Evolutionary conservation across 352 stramenopile genomes (phyloP).

Genomic region (Globisporangium paroecandrum): DNA sequence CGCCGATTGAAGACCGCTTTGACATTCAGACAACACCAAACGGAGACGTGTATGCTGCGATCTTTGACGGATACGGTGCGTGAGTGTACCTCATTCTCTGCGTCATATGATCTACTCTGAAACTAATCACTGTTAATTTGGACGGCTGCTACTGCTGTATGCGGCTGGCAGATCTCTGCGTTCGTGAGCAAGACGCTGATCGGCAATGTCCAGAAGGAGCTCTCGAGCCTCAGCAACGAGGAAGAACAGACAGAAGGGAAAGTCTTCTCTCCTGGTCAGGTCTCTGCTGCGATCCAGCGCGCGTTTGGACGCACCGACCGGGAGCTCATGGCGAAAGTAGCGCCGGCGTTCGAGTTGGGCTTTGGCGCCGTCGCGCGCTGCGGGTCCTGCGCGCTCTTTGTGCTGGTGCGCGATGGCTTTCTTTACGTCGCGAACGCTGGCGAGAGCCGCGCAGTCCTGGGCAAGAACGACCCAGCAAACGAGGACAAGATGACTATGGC

Average conservation of each 20-base stretch:
- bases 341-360: conserved; percentile 82
- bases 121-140: not conserved
- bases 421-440: conserved; percentile 85
- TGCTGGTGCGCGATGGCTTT: conserved; percentile 55
- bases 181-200: conserved; percentile 74
- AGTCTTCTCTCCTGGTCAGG: conserved; percentile 31
- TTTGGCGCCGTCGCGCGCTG: conserved; percentile 85
- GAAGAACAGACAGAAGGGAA: not conserved
- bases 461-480: conserved; percentile 29
- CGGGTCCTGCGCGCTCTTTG: conserved; percentile 81
- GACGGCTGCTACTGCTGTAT: conserved; percentile 18
- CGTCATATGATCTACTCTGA: not conserved
- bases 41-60: conserved; percentile 78
- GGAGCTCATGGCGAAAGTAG: conserved; percentile 76
- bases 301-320: conserved; percentile 84
- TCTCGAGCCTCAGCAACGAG: conserved; percentile 19
- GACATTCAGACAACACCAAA: conserved; percentile 56
- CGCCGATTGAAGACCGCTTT: conserved; percentile 82
- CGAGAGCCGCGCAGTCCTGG: conserved; percentile 77
- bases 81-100: not conserved
- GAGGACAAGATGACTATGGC: conserved; percentile 40
- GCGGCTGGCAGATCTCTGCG: conserved; percentile 90
- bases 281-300: conserved; percentile 54
- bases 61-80: conserved; percentile 87
- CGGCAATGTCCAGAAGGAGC: conserved; percentile 73